These are phyloP conservation scores for Penicillium sp. DNA, from an alignment of 2,329 filamentous ascomycete genomes.

Conservation along the genomic window DNA sequence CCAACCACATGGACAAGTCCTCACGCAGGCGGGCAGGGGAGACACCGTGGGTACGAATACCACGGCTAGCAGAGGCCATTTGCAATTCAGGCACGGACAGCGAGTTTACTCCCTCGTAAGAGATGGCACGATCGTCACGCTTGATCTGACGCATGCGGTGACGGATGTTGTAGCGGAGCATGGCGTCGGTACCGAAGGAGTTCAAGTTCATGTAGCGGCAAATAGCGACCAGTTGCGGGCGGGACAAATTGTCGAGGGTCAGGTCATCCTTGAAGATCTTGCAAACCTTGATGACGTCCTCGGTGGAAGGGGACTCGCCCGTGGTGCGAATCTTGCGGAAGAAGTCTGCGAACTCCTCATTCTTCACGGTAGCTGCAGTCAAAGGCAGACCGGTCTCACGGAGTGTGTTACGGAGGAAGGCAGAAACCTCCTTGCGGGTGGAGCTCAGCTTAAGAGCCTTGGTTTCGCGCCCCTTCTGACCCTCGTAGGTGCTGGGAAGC, in stretches of 20 bases:
- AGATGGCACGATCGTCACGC: conserved; percentile 92
- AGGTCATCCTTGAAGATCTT: conserved; percentile 98
- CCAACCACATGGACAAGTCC: conserved; percentile 91
- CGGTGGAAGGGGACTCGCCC: conserved; percentile 81
- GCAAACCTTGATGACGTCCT: conserved; percentile 98
- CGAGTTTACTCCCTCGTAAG: conserved; percentile 88
- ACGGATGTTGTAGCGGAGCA: conserved; percentile 95
- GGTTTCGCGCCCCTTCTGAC: conserved; percentile 82
- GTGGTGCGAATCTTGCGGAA: conserved; percentile 95
- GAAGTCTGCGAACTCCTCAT: conserved; percentile 92
- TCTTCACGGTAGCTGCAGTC: conserved; percentile 80
- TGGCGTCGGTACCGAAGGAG: conserved; percentile 94
- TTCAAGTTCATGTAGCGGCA: conserved; percentile 98
- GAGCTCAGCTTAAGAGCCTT: conserved; percentile 81
- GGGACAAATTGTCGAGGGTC: conserved; percentile 93
- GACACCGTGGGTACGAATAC: conserved; percentile 88
- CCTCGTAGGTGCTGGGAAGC: conserved; percentile 96
- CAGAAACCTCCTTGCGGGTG: conserved; percentile 91
- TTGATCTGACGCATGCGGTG: conserved; percentile 99
- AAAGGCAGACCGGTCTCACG: conserved; percentile 92
- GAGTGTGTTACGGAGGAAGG: conserved; percentile 83
- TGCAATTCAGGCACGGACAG: conserved; percentile 93
- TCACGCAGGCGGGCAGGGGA: conserved; percentile 85
- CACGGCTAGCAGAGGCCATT: conserved; percentile 86
- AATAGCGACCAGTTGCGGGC: conserved; percentile 94